Conservation (phyloP, 2,329 filamentous ascomycete species). For the Acrocalymma vagum region DNA sequence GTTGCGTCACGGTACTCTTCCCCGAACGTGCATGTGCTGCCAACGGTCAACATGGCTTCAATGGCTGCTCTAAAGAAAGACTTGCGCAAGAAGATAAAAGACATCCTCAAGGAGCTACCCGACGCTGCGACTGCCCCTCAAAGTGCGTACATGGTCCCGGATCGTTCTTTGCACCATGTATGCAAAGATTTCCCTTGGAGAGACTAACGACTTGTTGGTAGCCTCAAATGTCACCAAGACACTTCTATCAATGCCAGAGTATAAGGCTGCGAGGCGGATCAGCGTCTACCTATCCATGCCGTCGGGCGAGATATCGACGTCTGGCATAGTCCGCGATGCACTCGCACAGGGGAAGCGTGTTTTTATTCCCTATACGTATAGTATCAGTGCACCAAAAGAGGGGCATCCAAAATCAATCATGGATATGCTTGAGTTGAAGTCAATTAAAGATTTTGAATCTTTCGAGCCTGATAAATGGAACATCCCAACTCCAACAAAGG, state of each 20-base stretch:
- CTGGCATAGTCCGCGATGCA: conserved; percentile 81
- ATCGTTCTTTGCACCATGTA: background rate
- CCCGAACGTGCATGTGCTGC: conserved; percentile 21
- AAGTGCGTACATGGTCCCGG: conserved; percentile 63
- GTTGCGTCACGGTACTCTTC: conserved; percentile 8
- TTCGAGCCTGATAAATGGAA: conserved; percentile 87
- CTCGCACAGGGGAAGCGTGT: conserved; percentile 81
- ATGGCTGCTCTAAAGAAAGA: conserved; percentile 78
- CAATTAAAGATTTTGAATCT: conserved; percentile 78
- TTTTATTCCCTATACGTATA: conserved; percentile 90
- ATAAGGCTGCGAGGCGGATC: conserved; percentile 76
- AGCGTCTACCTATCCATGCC: conserved; percentile 97
- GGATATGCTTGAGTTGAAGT: conserved; percentile 89
- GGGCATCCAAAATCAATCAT: conserved; percentile 74
- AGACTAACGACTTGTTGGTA: no score
- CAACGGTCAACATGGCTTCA: conserved; percentile 51
- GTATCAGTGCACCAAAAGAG: conserved; percentile 50
- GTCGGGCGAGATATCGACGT: conserved; percentile 83
- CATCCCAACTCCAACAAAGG: conserved; percentile 81
- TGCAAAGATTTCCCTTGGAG: conserved; percentile 24
- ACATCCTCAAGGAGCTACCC: conserved; percentile 67
- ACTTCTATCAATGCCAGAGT: conserved; percentile 75
- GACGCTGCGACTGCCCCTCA: conserved; percentile 71
- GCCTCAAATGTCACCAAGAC: conserved; percentile 71
- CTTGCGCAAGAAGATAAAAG: conserved; percentile 75